phyloP scores from a whole-genome alignment of 78 protist genomes.

The Dictyostelium purpureum region DNA sequence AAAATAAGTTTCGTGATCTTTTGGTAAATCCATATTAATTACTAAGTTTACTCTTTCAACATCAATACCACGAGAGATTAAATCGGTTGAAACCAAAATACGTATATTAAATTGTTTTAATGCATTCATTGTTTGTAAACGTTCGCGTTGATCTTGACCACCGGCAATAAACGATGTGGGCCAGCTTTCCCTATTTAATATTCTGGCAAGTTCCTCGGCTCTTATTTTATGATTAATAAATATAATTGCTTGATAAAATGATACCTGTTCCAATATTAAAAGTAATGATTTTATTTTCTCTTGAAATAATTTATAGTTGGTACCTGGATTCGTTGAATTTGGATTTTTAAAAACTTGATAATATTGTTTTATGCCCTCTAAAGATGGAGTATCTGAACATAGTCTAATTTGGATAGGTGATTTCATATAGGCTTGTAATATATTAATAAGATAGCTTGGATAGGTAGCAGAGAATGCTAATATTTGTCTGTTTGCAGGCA shows the following conservation, averaged over 20 bases:
- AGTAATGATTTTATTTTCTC: background rate
- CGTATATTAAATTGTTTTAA: slow-evolving; percentile 92
- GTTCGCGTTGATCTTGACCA: slow-evolving; percentile 36
- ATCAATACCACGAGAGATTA: slow-evolving; percentile 94
- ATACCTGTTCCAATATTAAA: slow-evolving; percentile 23
- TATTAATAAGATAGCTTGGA: slow-evolving; percentile 32
- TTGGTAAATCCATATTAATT: slow-evolving; percentile 97
- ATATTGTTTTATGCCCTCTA: slow-evolving; percentile 60
- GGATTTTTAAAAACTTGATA: slow-evolving; percentile 22
- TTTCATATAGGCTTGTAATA: slow-evolving; percentile 28
- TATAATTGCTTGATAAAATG: slow-evolving; percentile 64
- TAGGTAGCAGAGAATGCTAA: slow-evolving; percentile 64
- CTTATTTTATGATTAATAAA: slow-evolving; percentile 28
- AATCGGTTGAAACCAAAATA: slow-evolving; percentile 75
- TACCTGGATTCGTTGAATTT: background rate
- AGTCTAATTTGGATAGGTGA: background rate
- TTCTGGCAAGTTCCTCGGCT: slow-evolving; percentile 39
- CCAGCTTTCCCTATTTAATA: slow-evolving; percentile 34
- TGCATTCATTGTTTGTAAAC: slow-evolving; percentile 26
- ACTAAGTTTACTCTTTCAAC: slow-evolving; percentile 96
- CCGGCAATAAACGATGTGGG: slow-evolving; percentile 50
- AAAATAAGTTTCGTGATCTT: slow-evolving; percentile 91
- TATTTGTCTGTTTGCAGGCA: slow-evolving; percentile 20
- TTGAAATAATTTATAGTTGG: slow-evolving; percentile 9
- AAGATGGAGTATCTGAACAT: slow-evolving; percentile 50